Evolutionary conservation across 1,284 basidiomycete genomes (phyloP).

Genomic region (Apiotrichum gamsii): DNA sequence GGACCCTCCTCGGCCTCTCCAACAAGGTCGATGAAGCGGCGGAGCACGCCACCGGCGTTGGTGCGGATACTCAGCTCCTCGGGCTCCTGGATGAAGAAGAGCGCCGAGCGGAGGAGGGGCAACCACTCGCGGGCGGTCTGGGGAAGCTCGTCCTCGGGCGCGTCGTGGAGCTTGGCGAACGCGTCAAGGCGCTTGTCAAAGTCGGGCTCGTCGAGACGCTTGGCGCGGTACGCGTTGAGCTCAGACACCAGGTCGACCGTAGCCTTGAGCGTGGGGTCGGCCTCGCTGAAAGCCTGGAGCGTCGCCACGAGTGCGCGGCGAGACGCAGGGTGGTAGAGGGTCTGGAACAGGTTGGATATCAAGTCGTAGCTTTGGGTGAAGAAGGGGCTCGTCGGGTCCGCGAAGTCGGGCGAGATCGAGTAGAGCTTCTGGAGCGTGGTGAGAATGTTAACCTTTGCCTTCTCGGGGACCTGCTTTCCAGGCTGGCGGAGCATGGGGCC

Average conservation of each 20-base stretch:
- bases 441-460: constrained; percentile 77
- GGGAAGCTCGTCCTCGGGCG: constrained; percentile 46
- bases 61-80: constrained; percentile 82
- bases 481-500: constrained; percentile 75
- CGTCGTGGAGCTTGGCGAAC: constrained; percentile 64
- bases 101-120: constrained; percentile 74
- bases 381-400: constrained; percentile 52
- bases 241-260: constrained; percentile 59
- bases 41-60: constrained; percentile 70
- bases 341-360: constrained; percentile 69
- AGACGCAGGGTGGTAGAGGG: constrained; percentile 62
- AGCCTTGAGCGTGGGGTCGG: constrained; percentile 52
- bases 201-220: constrained; percentile 83
- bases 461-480: constrained; percentile 71
- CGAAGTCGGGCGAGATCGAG: constrained; percentile 63
- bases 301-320: constrained; percentile 62
- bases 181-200: constrained; percentile 80
- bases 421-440: constrained; percentile 69
- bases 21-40: constrained; percentile 67
- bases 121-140: constrained; percentile 56
- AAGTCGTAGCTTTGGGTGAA: constrained; percentile 61
- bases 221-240: constrained; percentile 79
- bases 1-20: constrained; percentile 51
- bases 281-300: constrained; percentile 57
- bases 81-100: constrained; percentile 82